A percentile compares a stretch with the other conserved stretches of the same genome.
Evolutionary conservation across 176 grass and related monocot species (phyloP).

Genomic region (Oryza brachyantha): DNA sequence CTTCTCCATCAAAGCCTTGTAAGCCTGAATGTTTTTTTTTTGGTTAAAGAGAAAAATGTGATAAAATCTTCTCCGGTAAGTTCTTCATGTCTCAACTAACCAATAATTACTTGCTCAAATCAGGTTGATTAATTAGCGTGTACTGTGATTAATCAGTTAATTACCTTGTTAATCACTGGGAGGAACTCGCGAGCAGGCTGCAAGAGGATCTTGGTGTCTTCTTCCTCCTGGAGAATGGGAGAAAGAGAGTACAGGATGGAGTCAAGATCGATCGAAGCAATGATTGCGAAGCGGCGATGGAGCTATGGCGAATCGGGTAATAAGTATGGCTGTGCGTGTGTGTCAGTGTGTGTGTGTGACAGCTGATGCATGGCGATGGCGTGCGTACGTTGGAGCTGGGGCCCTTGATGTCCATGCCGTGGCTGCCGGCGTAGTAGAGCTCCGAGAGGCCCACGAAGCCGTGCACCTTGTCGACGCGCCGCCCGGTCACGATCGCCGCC

Average conservation of each 20-base stretch:
- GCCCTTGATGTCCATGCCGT: conserved; percentile 98
- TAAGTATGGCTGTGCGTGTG: no score
- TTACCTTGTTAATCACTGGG: conserved; percentile 67
- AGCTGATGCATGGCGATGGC: background rate
- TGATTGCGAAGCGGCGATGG: background rate
- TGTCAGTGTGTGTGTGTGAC: no score
- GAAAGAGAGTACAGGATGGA: background rate
- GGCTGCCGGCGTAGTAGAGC: conserved; percentile 93
- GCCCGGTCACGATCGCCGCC: conserved; percentile 78
- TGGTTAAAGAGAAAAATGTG: background rate
- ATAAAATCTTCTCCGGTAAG: background rate
- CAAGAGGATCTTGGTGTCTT: conserved; percentile 33
- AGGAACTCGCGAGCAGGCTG: conserved; percentile 94
- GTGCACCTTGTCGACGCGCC: conserved; percentile 78
- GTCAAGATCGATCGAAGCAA: conserved; percentile 29
- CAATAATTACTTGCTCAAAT: background rate
- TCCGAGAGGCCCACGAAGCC: conserved; percentile 73
- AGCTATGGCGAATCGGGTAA: background rate
- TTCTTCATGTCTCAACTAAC: conserved; percentile 40
- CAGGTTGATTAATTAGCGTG: background rate
- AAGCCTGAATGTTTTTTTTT: conserved; percentile 39
- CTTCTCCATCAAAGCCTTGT: conserved; percentile 53
- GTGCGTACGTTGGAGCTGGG: conserved; percentile 54
- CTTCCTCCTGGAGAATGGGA: conserved; percentile 17
- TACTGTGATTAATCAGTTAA: background rate